Evolutionary conservation across 2,329 filamentous ascomycete species (phyloP).

Genomic region (Aspergillus ochraceoroseus): DNA sequence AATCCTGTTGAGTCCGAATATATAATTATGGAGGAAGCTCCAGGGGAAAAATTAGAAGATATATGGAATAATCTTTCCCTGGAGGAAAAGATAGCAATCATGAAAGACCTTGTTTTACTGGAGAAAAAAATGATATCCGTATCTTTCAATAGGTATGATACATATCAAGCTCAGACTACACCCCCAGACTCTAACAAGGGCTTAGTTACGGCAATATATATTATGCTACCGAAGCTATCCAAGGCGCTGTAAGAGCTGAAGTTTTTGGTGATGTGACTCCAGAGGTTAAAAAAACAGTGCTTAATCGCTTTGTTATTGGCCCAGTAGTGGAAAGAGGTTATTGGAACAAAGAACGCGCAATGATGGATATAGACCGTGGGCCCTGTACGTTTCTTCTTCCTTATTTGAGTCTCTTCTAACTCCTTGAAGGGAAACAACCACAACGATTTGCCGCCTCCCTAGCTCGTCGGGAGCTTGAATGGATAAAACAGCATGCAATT

Average conservation of each 20-base stretch:
- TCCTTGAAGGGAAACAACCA: constrained; percentile 29
- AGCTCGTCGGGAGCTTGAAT: constrained; percentile 33
- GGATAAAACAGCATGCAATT: constrained; percentile 30
- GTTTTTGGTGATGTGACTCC: constrained; percentile 24
- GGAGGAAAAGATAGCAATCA: constrained; percentile 18
- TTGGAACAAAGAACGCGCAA: constrained; percentile 35
- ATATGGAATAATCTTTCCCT: constrained; percentile 29
- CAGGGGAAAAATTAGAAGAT: constrained; percentile 24
- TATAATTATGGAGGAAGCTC: constrained; percentile 31
- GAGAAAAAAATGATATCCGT: constrained; percentile 38
- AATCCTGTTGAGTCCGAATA: constrained; percentile 28
- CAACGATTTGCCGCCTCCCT: constrained; percentile 32
- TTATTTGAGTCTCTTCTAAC: constrained; percentile 1
- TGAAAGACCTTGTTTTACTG: constrained; percentile 34
- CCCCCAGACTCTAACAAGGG: constrained; percentile 16
- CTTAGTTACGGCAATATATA: constrained; percentile 40
- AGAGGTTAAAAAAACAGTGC: constrained; percentile 30
- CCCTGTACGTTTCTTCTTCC: constrained; percentile 32
- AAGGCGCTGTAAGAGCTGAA: constrained; percentile 29
- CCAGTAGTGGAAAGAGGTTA: constrained; percentile 34
- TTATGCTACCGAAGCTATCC: constrained; percentile 30
- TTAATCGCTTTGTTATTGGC: constrained; percentile 36
- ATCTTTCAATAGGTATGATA: constrained; percentile 33
- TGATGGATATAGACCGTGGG: constrained; percentile 38
- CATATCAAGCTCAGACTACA: no score